These are phyloP conservation scores for Prototheca cutis DNA, from an alignment of 163 green algal genomes.

Conservation along the genomic window DNA sequence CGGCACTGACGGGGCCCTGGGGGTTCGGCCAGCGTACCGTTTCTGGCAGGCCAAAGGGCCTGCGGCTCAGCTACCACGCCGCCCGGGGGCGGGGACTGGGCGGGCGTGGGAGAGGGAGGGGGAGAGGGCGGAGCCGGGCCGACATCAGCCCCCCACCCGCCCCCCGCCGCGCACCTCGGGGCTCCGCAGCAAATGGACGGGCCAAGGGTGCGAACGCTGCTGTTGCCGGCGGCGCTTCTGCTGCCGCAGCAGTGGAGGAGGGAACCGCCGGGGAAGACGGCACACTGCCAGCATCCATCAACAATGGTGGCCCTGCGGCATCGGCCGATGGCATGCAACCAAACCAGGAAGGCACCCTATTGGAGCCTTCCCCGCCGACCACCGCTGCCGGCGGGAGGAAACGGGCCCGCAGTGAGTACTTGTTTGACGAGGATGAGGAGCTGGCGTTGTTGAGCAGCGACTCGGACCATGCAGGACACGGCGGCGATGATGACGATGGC, in stretches of 20 bases:
- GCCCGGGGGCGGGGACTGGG: conserved; percentile 22
- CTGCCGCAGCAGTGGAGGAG: too few relatives aligned
- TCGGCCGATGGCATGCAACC: too few relatives aligned
- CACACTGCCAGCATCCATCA: too few relatives aligned
- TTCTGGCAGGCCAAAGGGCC: not conserved
- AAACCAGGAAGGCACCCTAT: too few relatives aligned
- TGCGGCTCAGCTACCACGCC: conserved; percentile 22
- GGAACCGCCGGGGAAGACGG: too few relatives aligned
- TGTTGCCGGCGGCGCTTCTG: not conserved
- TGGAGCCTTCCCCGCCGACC: too few relatives aligned
- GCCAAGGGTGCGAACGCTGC: not conserved
- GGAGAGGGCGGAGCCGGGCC: too few relatives aligned
- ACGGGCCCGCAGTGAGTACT: not conserved
- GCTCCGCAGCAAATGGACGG: not conserved
- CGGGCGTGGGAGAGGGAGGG: conserved; percentile 2
- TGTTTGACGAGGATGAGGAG: not conserved
- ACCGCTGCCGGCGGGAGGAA: too few relatives aligned
- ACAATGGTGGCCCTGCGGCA: too few relatives aligned
- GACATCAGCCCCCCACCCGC: not conserved
- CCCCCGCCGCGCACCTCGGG: not conserved
- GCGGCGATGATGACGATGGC: not conserved
- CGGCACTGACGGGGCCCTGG: conserved; percentile 8
- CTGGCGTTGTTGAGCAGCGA: conserved; percentile 4
- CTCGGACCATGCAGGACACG: not conserved
- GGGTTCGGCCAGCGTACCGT: conserved; percentile 21